A percentile compares a stretch with the other conserved stretches of the same genome.
These are phyloP conservation scores for Cercis canadensis DNA, from an alignment of 306 rosid genomes.

Conservation along the genomic window DNA sequence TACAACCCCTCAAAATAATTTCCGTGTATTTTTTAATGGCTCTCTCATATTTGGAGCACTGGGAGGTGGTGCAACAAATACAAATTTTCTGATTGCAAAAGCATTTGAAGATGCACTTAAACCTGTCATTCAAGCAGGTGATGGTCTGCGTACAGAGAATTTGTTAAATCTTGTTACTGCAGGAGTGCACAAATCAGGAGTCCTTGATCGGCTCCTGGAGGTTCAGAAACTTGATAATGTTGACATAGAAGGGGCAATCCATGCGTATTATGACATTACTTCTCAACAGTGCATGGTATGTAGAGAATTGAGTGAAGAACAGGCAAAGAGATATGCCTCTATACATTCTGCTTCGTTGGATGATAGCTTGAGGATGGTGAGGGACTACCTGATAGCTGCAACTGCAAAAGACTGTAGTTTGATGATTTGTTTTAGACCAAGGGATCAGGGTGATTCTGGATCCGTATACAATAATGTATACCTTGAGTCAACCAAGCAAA, in stretches of 20 bases:
- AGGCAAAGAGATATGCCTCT: constrained; percentile 49
- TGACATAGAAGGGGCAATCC: constrained; percentile 96
- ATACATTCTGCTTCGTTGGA: constrained; percentile 81
- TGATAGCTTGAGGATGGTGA: constrained; percentile 78
- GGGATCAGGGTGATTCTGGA: constrained; percentile 50
- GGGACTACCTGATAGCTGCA: constrained; percentile 81
- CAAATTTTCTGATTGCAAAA: constrained; percentile 55
- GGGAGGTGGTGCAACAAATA: constrained; percentile 75
- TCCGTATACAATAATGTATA: constrained; percentile 51
- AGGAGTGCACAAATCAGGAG: constrained; percentile 64
- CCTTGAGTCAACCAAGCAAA: constrained; percentile 70
- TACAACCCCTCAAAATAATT: constrained; percentile 89
- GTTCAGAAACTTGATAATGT: constrained; percentile 83
- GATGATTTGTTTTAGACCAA: constrained; percentile 79
- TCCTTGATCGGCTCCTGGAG: constrained; percentile 72
- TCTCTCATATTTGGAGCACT: constrained; percentile 80
- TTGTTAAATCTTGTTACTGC: constrained; percentile 78
- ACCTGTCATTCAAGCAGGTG: constrained; percentile 62
- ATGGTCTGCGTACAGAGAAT: constrained; percentile 59
- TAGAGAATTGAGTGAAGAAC: constrained; percentile 56
- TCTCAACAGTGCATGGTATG: constrained; percentile 75
- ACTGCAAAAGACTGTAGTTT: constrained; percentile 95
- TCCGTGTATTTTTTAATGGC: constrained; percentile 89
- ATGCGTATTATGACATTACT: constrained; percentile 80
- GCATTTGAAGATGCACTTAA: constrained; percentile 87